Base-by-base conservation (phyloP, 2,329 filamentous ascomycete species). In the Ophiostoma novo-ulmi region DNA sequence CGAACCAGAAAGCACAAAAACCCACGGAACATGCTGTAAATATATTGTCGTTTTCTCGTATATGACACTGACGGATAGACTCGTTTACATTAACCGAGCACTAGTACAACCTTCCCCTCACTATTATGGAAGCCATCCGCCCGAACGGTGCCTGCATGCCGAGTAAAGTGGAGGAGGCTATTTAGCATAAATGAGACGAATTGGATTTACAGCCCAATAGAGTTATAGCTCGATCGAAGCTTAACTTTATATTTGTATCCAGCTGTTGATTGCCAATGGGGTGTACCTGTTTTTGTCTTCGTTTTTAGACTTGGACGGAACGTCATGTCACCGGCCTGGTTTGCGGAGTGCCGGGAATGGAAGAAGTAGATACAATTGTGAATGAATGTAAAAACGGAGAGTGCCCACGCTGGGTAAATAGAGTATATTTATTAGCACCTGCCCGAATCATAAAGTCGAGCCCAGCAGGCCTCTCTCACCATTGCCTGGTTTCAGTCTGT, bases 181-280 rank as follows among this genome's bases (percentile, higher is more conserved):
- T 48, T 48, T 48, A 48, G 44, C 44, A 48, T 48, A 48, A 48
- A 48, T 48, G 44, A 48, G 44, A 48, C 44, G 44, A n/a, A 48
- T 20, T 48, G 44, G 17, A 48, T 48, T 48, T 48, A 48, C 44
- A n/a, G 44, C 44, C 44, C 17, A 6, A 48, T n/a, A 48, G 44
- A 20, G 44, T 48, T 48, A 20, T n/a, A 48, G 44, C 44, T 20
- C 17, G 44, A 48, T 48, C 44, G 17, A 20, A 48, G 44, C 44
- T 48, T 48, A 48, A 48, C 44, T 48, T 48, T n/a, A 48, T n/a
- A 48, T 48, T 48, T 48, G 44, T 20, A 7, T 17, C 44, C 44
- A 48, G 44, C 26, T 65, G 17, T 17, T 17, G 6, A n/a, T 48
- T 20, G 17, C 17, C 44, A 7, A 8, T 48, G 44, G 17, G 44